phyloP scores from a whole-genome alignment of 2,329 filamentous ascomycete genomes.

The Rhynchosporium secalis region DNA sequence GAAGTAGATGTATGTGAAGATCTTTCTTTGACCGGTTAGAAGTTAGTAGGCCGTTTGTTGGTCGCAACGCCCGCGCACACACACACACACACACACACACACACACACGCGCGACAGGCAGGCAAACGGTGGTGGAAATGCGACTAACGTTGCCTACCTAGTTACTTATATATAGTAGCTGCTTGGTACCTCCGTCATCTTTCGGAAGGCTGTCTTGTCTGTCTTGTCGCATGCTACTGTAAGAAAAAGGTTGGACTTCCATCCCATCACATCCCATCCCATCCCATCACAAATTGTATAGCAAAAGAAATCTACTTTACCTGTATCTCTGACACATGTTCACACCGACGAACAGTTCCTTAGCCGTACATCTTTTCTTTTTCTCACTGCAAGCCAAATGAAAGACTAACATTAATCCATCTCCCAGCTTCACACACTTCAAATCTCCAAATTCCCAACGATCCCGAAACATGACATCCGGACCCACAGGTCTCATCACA shows the following conservation, averaged over 20 bases:
- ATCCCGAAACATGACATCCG: background rate
- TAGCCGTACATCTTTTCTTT: background rate
- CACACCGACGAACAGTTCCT: no score
- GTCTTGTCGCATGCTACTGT: background rate
- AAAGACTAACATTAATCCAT: background rate
- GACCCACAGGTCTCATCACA: slow-evolving; percentile 7
- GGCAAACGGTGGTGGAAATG: background rate
- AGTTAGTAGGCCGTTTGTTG: no score
- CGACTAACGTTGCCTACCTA: no score
- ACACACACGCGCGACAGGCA: no score
- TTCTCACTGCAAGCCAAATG: background rate
- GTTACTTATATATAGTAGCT: no score
- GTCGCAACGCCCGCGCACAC: no score
- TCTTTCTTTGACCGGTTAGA: no score
- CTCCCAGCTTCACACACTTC: background rate
- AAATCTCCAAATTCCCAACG: background rate
- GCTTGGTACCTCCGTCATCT: slow-evolving; percentile 11
- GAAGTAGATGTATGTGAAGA: no score
- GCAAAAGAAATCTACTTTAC: no score
- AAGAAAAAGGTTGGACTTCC: background rate
- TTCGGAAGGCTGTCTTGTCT: background rate
- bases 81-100: no score
- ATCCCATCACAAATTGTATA: background rate
- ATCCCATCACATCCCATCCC: slow-evolving; percentile 1
- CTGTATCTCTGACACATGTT: no score